Base-by-base conservation (phyloP, 2,329 filamentous ascomycete species). In the Fusarium napiforme region DNA sequence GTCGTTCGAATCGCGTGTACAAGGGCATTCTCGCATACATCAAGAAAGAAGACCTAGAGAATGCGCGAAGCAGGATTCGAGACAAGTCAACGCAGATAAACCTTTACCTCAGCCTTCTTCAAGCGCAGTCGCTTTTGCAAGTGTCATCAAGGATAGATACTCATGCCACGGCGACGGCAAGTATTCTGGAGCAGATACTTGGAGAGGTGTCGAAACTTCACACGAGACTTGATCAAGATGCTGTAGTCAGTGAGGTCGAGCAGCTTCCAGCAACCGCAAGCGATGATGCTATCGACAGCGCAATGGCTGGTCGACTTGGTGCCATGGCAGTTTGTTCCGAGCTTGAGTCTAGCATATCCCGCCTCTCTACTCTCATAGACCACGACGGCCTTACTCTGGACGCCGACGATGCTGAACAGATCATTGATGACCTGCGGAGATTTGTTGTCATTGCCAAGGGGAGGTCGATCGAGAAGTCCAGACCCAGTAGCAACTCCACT, bases 361-460 rank as follows among this genome's bases (percentile, higher is more conserved):
- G 71, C 0, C 16, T 73, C 1, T 69, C 65, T 4, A 60, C 36
- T 1, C 71, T 73, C 2, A 55, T 66, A 14, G 16, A 63, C 16
- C 42, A 46, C 5, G 65, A 69, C 12, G 69, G 57, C 21, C 47
- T 57, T 14, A 60, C 56, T 1, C 34, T 73, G 2, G 71, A 72
- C 3, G 64, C 71, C 4, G 69, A 73, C 1, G 69, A 72, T 34
- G 71, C 71, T 1, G 65, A 72, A 14, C 69, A 72, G 15, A 73
- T 73, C 16, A 55, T 73, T 15, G 69, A 73, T 11, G 69, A 73
- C n/a, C 10, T 73, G 2, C 42, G 49, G 19, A 73, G 21, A 40
- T 46, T 73, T 2, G 59, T 73, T 4, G 19, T 34, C 2, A 19
- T 56, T 15, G 71, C 71, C 3, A 73, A 36, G 14, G 65, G 72